Evolutionary conservation across 108 stramenopile genomes (phyloP).

Genomic region (Poteriospumella lacustris): DNA sequence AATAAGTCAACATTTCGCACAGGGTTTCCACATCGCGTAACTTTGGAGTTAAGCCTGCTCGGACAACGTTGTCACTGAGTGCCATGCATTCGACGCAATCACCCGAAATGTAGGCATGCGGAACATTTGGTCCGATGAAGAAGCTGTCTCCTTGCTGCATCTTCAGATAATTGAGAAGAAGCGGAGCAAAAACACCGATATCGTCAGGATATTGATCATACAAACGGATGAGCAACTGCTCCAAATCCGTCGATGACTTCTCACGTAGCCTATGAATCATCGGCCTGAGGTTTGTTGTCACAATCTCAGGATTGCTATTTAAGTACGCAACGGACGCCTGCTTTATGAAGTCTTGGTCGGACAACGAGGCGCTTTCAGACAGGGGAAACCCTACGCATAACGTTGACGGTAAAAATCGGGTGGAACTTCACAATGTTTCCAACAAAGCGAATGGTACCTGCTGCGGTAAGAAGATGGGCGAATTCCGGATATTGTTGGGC

Average conservation of each 20-base stretch:
- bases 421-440: no score
- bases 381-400: no score
- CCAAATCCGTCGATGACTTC: no score
- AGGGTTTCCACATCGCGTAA: slow-evolving; percentile 91
- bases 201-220: slow-evolving; percentile 80
- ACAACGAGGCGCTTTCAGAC: no score
- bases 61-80: slow-evolving; percentile 93
- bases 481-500: slow-evolving; percentile 31
- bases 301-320: no score
- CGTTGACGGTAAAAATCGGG: no score
- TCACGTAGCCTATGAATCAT: no score
- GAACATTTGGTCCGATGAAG: slow-evolving; percentile 80
- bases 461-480: background rate
- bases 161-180: slow-evolving; percentile 71
- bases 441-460: no score
- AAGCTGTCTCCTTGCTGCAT: slow-evolving; percentile 76
- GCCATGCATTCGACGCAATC: slow-evolving; percentile 98
- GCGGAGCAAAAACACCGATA: slow-evolving; percentile 76
- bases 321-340: no score
- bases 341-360: no score
- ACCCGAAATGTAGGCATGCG: slow-evolving; percentile 88
- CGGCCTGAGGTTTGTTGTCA: no score
- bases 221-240: slow-evolving; percentile 49
- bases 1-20: slow-evolving; percentile 86
- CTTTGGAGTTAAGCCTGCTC: slow-evolving; percentile 96